Percentiles rank a stretch among this genome's conserved stretches.
phyloP scores from a whole-genome alignment of 441 rosid genomes.

The Raphanus hybrid region DNA sequence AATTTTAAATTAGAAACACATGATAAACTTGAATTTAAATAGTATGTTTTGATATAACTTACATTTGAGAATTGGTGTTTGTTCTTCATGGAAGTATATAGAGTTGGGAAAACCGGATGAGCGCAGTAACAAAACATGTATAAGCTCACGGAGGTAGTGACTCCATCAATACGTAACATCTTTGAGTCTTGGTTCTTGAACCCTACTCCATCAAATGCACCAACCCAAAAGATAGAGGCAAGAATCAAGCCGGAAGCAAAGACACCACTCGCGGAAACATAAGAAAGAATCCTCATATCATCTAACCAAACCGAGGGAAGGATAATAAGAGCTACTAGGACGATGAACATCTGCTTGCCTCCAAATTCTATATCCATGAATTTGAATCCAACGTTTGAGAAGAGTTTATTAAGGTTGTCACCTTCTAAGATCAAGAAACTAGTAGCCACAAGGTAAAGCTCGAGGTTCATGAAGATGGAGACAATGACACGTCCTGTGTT shows the following conservation, averaged over 20 bases:
- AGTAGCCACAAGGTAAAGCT: conserved; percentile 80
- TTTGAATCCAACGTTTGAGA: conserved; percentile 54
- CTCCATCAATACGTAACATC: conserved; percentile 59
- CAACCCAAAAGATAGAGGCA: conserved; percentile 66
- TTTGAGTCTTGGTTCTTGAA: conserved; percentile 54
- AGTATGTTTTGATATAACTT: conserved; percentile 41
- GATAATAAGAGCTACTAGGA: conserved; percentile 70
- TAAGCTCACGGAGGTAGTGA: conserved; percentile 82
- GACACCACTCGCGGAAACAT: conserved; percentile 87
- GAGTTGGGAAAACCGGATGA: conserved; percentile 88
- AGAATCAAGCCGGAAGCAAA: conserved; percentile 77
- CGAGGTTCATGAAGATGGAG: conserved; percentile 67
- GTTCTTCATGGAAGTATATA: conserved; percentile 78
- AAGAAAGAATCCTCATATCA: conserved; percentile 72
- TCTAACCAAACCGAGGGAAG: conserved; percentile 86
- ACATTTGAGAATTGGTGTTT: conserved; percentile 79
- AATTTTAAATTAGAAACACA: background rate
- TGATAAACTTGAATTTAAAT: background rate
- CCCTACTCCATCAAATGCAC: conserved; percentile 77
- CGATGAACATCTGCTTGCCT: conserved; percentile 62
- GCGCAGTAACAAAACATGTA: conserved; percentile 90
- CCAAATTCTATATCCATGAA: conserved; percentile 50
- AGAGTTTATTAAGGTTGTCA: conserved; percentile 68
- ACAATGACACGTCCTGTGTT: conserved; percentile 60
- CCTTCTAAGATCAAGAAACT: conserved; percentile 91